A percentile compares a stretch with the other conserved stretches of the same genome.
phyloP scores from a whole-genome alignment of 2,329 filamentous ascomycete genomes.

The Achaetomium macrosporum region DNA sequence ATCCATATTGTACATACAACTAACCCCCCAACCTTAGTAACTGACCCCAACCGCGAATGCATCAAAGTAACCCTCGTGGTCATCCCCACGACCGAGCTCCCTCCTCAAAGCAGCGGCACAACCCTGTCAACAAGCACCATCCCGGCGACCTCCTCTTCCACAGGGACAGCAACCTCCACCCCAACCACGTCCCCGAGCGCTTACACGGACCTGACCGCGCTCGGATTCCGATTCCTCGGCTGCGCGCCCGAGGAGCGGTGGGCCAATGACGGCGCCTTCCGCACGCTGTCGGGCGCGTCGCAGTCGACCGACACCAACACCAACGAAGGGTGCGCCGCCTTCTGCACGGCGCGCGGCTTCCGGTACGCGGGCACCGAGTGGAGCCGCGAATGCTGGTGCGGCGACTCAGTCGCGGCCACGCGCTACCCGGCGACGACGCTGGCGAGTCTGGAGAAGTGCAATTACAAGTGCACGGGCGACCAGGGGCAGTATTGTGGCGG shows the following conservation, averaged over 20 bases:
- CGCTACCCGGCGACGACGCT: conserved; percentile 20
- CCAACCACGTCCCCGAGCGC: conserved; percentile 6
- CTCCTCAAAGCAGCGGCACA: conserved; percentile 3
- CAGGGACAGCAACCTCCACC: conserved; percentile 2
- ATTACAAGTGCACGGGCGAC: conserved; percentile 19
- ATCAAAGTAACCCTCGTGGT: conserved; percentile 26
- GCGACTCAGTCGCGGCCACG: conserved; percentile 18
- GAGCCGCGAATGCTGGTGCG: conserved; percentile 26
- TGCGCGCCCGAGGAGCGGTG: conserved; percentile 27
- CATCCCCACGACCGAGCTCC: conserved; percentile 9
- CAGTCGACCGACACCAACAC: conserved; percentile 20
- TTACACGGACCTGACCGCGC: conserved; percentile 22
- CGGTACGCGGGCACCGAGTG: conserved; percentile 23
- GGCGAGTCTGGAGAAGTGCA: conserved; percentile 18
- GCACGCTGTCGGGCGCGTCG: conserved; percentile 20
- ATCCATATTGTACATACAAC: too few relatives aligned
- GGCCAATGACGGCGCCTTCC: conserved; percentile 23
- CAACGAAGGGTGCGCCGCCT: conserved; percentile 21
- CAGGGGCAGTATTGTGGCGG: conserved; percentile 20
- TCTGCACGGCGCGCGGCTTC: conserved; percentile 17
- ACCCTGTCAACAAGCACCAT: conserved; percentile 14
- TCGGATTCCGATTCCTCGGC: conserved; percentile 25
- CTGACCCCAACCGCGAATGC: conserved; percentile 23
- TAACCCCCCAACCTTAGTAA: conserved; percentile 7
- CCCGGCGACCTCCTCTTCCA: conserved; percentile 9